Conservation (phyloP, 1,284 basidiomycete species). For the Rugosomyces carneus region DNA sequence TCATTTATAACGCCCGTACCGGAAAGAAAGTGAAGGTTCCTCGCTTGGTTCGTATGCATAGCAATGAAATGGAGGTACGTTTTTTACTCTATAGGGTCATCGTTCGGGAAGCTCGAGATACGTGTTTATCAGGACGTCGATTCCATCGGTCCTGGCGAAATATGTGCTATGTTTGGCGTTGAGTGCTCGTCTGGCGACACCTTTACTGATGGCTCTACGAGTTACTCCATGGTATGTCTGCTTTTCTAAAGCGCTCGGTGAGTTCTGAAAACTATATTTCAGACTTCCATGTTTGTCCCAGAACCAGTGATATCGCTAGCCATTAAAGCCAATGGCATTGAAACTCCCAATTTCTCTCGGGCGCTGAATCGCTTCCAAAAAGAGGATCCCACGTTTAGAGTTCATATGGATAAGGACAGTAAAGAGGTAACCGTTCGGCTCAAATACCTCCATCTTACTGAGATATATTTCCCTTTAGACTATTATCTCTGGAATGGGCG, state of each 20-base stretch:
- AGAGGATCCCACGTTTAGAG: conserved; percentile 98
- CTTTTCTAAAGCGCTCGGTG: not conserved
- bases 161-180: conserved; percentile 99
- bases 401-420: conserved; percentile 91
- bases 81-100: not conserved
- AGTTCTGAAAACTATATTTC: not conserved
- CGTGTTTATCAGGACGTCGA: conserved; percentile 70
- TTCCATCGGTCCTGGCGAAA: conserved; percentile 95
- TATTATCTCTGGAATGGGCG: conserved; percentile 99
- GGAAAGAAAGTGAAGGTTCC: conserved; percentile 99
- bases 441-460: not conserved
- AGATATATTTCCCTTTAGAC: conserved; percentile 48
- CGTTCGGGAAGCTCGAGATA: too few species aligned
- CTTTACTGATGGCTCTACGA: conserved; percentile 88
- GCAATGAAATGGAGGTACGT: conserved; percentile 94
- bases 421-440: conserved; percentile 65
- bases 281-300: conserved; percentile 98
- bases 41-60: conserved; percentile 95
- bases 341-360: conserved; percentile 94
- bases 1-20: conserved; percentile 91
- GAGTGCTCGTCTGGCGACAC: conserved; percentile 99
- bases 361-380: conserved; percentile 98
- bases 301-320: conserved; percentile 97
- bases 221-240: conserved; percentile 77
- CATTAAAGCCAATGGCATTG: conserved; percentile 87